phyloP scores from a whole-genome alignment of 1,139 yeast genomes.

The Pichia sp. region DNA sequence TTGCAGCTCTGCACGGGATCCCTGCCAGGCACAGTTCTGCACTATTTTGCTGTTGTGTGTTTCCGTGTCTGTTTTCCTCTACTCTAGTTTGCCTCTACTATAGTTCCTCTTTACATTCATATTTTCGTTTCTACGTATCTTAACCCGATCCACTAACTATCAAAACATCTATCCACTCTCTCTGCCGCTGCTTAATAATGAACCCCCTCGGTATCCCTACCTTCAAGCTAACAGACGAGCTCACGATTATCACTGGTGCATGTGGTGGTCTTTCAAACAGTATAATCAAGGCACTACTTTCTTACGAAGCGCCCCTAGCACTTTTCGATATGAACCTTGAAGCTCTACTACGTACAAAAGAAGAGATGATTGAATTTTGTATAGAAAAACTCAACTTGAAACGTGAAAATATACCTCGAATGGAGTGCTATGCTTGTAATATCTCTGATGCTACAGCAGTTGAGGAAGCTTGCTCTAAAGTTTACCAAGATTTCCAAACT shows the following conservation, averaged over 20 bases:
- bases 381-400: slow-evolving; percentile 30
- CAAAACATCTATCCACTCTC: too few species aligned
- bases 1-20: too few species aligned
- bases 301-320: slow-evolving; percentile 72
- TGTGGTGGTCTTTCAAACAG: slow-evolving; percentile 73
- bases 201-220: slow-evolving; percentile 25
- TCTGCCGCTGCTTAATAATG: too few species aligned
- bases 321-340: slow-evolving; percentile 64
- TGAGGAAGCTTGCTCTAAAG: slow-evolving; percentile 42
- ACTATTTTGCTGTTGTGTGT: too few species aligned
- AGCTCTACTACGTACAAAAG: slow-evolving; percentile 49
- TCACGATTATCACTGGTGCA: slow-evolving; percentile 75
- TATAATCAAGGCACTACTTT: slow-evolving; percentile 54
- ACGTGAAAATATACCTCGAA: slow-evolving; percentile 28
- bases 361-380: slow-evolving; percentile 36
- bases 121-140: too few species aligned
- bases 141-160: too few species aligned
- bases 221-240: slow-evolving; percentile 57
- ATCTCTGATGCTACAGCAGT: slow-evolving; percentile 61
- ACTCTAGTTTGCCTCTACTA: too few species aligned
- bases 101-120: too few species aligned
- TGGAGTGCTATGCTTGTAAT: slow-evolving; percentile 71
- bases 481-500: slow-evolving; percentile 51
- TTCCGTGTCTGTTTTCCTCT: too few species aligned
- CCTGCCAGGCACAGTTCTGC: too few species aligned